These are phyloP conservation scores for Quercus rubra DNA, from an alignment of 306 rosid species.

Conservation along the genomic window DNA sequence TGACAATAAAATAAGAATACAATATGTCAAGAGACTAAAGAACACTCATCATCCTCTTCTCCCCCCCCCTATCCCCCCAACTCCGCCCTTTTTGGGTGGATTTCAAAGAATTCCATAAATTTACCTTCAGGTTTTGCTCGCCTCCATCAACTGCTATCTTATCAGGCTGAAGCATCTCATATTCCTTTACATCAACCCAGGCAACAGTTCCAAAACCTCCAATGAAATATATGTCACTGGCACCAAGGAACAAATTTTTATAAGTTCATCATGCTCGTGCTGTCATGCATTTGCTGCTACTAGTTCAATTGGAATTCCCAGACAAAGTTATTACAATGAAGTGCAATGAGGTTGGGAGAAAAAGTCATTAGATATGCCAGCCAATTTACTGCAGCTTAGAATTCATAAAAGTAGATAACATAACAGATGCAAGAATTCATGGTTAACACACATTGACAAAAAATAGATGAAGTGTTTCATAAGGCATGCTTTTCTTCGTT, in stretches of 20 bases:
- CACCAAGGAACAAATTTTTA: constrained; percentile 27
- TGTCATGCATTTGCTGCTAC: not conserved
- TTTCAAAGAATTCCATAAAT: not conserved
- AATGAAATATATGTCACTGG: constrained; percentile 95
- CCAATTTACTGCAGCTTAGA: too few species aligned
- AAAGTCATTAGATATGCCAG: too few species aligned
- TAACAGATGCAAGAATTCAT: too few species aligned
- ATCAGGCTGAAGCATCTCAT: constrained; percentile 89
- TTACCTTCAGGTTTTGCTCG: constrained; percentile 90
- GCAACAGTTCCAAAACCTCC: constrained; percentile 99
- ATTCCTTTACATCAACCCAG: constrained; percentile 96
- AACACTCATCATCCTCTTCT: not conserved
- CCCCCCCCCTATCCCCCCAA: too few species aligned
- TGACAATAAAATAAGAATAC: not conserved
- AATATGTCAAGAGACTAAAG: not conserved
- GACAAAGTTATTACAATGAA: not conserved
- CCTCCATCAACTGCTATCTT: constrained; percentile 98
- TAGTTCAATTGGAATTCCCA: not conserved
- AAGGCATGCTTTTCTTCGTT: too few species aligned
- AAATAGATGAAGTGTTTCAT: too few species aligned
- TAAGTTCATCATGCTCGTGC: not conserved
- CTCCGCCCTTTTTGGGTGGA: not conserved
- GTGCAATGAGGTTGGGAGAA: too few species aligned
- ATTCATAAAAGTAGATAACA: too few species aligned
- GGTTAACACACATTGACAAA: too few species aligned